Evolutionary conservation across 2,329 filamentous ascomycete genomes (phyloP).

Genomic region (Aureobasidium zeae): DNA sequence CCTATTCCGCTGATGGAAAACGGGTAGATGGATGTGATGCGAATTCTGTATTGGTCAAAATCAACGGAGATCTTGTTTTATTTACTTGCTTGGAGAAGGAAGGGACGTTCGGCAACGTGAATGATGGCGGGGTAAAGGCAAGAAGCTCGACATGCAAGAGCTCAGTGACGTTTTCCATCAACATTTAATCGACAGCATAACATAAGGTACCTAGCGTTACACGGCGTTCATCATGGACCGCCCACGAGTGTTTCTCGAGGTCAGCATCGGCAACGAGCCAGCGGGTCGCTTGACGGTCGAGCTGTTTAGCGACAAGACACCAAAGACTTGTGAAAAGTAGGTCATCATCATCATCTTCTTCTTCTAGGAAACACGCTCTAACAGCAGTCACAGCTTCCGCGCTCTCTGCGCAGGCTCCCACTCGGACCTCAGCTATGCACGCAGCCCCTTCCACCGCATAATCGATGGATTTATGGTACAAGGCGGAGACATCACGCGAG

Average conservation of each 20-base stretch:
- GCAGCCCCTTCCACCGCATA: slow-evolving; percentile 33
- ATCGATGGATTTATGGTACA: slow-evolving; percentile 39
- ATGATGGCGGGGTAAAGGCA: not conserved
- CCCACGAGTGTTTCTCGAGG: slow-evolving; percentile 35
- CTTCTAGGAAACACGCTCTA: slow-evolving; percentile 4
- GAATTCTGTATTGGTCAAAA: too few species aligned
- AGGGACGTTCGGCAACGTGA: too few species aligned
- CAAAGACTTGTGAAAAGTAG: slow-evolving; percentile 41
- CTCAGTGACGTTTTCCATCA: not conserved
- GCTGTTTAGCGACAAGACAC: slow-evolving; percentile 38
- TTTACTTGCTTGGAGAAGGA: too few species aligned
- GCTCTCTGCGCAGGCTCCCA: slow-evolving; percentile 35
- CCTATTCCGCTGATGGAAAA: not conserved
- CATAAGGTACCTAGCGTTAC: too few species aligned
- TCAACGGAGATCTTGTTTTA: too few species aligned
- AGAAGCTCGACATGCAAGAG: too few species aligned
- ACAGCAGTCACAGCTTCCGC: slow-evolving; percentile 32
- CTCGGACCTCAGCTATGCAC: slow-evolving; percentile 30
- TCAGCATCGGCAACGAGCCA: slow-evolving; percentile 33
- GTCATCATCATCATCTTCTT: slow-evolving; percentile 23
- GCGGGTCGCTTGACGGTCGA: slow-evolving; percentile 37
- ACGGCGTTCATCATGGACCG: slow-evolving; percentile 23
- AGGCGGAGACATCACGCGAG: slow-evolving; percentile 34
- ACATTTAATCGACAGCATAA: not conserved
- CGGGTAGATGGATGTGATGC: too few species aligned